Base-by-base conservation (phyloP, 805 yeast genomes). In the Kodamaea fukazawae region DNA sequence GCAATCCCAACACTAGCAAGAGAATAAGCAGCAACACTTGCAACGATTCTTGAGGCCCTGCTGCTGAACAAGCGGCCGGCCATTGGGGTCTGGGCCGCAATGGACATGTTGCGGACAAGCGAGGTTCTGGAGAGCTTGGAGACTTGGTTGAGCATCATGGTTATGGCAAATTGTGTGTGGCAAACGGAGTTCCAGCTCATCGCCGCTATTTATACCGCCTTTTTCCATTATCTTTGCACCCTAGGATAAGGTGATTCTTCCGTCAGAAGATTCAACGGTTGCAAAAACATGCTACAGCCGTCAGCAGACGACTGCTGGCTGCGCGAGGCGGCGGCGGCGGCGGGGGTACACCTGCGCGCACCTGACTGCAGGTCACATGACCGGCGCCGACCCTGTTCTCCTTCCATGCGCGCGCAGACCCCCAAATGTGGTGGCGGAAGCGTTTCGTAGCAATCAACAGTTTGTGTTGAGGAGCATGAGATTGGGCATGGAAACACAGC, bases 1-100 rank as follows among this genome's bases (percentile, higher is more conserved):
- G 66, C 66, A 15, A 61, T 53, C 40, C 55, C 56, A 26, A 58
- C 38, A 32, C 58, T 51, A 34, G 60, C 61, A 4, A 55, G 46
- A 25, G 55, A 39, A 45, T 59, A 60, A 35, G 51, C 52, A 7
- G 50, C 45, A 26, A 50, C 53, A 18, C 58, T 45, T 32, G 54
- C 47, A 17, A 47, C 38, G 44, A 58, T 27, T 36, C 46, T 50
- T 34, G 47, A 29, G 22, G 25, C 15, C 26, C 26, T 37, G 17
- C 28, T 9, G 11, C 30, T 10, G 43, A 22, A 30, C 12, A 13
- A 22, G 37, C 28, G 27, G 30, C 23, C 27, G 16, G 17, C 7
- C 17, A 20, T n/a, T 13, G 11, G n/a, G 4, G 32, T 10, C n/a
- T 36, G 29, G n/a, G 29, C 17, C 22, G 12, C 20, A 14, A 26